A percentile compares a stretch with the other conserved stretches of the same genome.
These are phyloP conservation scores for Pythium brassicae DNA, from an alignment of 352 stramenopile genomes.

Conservation along the genomic window DNA sequence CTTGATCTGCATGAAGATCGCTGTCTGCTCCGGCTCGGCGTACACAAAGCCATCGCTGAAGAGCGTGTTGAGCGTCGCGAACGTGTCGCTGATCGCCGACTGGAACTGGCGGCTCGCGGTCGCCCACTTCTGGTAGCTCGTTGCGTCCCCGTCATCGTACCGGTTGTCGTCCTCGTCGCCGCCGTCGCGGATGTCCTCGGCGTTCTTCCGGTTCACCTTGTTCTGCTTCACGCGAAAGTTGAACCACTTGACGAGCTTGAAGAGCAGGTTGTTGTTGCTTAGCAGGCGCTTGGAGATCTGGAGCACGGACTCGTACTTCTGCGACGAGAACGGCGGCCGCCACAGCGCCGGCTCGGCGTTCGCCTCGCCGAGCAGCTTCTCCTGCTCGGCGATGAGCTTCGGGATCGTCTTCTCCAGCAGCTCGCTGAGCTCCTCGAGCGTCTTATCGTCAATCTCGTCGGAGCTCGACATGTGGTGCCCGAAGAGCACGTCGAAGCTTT, in stretches of 20 bases:
- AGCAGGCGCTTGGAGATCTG: slow-evolving; percentile 56
- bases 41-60: slow-evolving; percentile 77
- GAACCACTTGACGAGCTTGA: slow-evolving; percentile 79
- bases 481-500: slow-evolving; percentile 63
- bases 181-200: slow-evolving; percentile 48
- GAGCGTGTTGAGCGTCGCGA: slow-evolving; percentile 65
- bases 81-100: slow-evolving; percentile 52
- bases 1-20: slow-evolving; percentile 87
- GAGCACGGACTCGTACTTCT: slow-evolving; percentile 73
- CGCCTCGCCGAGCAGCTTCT: slow-evolving; percentile 55
- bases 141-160: slow-evolving; percentile 17
- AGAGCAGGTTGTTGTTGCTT: slow-evolving; percentile 82
- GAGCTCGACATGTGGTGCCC: slow-evolving; percentile 60
- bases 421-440: slow-evolving; percentile 40
- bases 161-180: slow-evolving; percentile 17
- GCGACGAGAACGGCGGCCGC: slow-evolving; percentile 60
- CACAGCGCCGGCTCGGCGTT: slow-evolving; percentile 64
- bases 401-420: slow-evolving; percentile 54
- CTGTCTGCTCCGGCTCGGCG: slow-evolving; percentile 72
- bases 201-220: slow-evolving; percentile 28
- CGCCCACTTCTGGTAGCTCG: slow-evolving; percentile 45
- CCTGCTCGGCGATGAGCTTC: slow-evolving; percentile 48
- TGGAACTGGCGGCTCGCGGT: slow-evolving; percentile 45
- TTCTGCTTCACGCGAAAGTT: slow-evolving; percentile 57
- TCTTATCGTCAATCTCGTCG: slow-evolving; percentile 45